Base-by-base conservation (phyloP, 768 basidiomycete species). In the Glaciozyma martinii region DNA sequence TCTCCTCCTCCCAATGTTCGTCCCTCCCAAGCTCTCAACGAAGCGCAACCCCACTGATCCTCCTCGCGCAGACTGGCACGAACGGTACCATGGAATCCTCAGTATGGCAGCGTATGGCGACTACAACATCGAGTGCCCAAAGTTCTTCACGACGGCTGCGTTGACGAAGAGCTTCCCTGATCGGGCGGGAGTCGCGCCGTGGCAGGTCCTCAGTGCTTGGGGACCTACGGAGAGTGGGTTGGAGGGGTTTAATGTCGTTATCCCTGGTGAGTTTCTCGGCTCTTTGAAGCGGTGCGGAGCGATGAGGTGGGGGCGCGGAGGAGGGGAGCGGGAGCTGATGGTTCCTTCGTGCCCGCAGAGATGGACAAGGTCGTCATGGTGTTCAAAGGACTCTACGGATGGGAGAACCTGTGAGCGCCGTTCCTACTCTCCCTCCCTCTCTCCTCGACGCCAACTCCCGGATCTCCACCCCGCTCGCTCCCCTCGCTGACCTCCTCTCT, bases 321-420 rank as follows among this genome's bases (percentile, higher is more conserved):
- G 30, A 15, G 8, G 5, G 3, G 4, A n/a, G n/a, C n/a, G 9
- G 4, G 23, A 8, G 29, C 44, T 40, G 10, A 52, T 18, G 0
- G 9, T 8, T 9, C 1, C 3, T 23, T 1, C n/a, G 4, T n/a
- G n/a, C n/a, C 23, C 2, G 8, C 13, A 66, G 66, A 71, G 60
- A 72, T 70, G 66, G 66, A 66, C 64, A 66, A 73, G 67, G 63
- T 72, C 50, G 72, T 73, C 5, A 69, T 72, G 32, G 72, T 70
- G 1, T 60, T 60, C n/a, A 53, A 42, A 25, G 49, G 60, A 7
- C 19, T 59, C 29, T 59, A 33, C 30, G 58, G 46, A 6, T 59
- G 58, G 58, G 58, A 59, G 58, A 44, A 59, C 30, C 25, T 59
- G 58, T 59, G 30, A 21, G 58, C n/a, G n/a, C n/a, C n/a, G n/a